These are phyloP conservation scores for Phytophthora sp. DNA, from an alignment of 352 stramenopile genomes.

Conservation along the genomic window DNA sequence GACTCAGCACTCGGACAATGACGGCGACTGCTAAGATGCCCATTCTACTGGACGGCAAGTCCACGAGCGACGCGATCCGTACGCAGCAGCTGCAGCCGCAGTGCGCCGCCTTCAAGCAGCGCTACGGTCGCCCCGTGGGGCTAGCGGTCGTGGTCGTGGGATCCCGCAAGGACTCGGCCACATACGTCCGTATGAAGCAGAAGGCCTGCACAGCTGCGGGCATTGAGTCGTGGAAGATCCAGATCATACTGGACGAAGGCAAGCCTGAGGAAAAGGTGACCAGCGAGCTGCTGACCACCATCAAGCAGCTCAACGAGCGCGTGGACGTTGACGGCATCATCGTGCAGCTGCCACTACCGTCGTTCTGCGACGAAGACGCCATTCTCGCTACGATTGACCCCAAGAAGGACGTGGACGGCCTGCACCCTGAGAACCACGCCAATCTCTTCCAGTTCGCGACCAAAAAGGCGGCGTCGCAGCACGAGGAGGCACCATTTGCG, in stretches of 20 bases:
- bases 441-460: conserved; percentile 85
- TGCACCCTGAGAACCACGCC: conserved; percentile 98
- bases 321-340: conserved; percentile 87
- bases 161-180: conserved; percentile 93
- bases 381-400: conserved; percentile 93
- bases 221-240: conserved; percentile 90
- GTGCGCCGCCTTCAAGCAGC: conserved; percentile 54
- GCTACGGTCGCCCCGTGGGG: conserved; percentile 78
- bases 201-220: conserved; percentile 95
- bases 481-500: conserved; percentile 75
- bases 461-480: conserved; percentile 36
- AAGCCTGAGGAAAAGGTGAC: conserved; percentile 20
- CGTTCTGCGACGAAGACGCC: conserved; percentile 93
- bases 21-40: conserved; percentile 3
- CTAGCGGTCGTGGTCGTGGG: conserved; percentile 99
- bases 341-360: conserved; percentile 91
- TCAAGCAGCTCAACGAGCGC: conserved; percentile 70
- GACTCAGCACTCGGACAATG: not conserved
- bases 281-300: conserved; percentile 51
- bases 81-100: conserved; percentile 83
- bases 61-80: conserved; percentile 84
- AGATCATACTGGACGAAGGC: conserved; percentile 45
- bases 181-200: conserved; percentile 99
- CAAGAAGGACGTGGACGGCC: conserved; percentile 98
- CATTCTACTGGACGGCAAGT: conserved; percentile 81